These are phyloP conservation scores for Hypoxylon lenormandii DNA, from an alignment of 495 filamentous ascomycete species.

Conservation along the genomic window DNA sequence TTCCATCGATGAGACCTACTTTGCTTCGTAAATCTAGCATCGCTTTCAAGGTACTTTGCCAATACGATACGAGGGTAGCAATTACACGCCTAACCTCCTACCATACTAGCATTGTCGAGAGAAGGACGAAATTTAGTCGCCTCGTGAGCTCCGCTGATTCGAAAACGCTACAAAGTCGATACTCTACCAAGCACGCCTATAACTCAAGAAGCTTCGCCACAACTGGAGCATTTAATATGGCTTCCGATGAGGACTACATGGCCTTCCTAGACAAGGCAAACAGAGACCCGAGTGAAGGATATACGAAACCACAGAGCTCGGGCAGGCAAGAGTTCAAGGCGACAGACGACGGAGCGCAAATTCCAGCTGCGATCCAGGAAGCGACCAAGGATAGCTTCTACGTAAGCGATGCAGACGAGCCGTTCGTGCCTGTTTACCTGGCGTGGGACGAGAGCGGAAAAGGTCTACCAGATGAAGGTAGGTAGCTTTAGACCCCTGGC, in stretches of 20 bases:
- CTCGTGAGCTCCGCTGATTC: not conserved
- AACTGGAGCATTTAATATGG: slow-evolving; percentile 62
- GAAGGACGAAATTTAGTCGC: not conserved
- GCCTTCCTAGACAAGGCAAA: slow-evolving; percentile 88
- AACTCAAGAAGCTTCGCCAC: slow-evolving; percentile 37
- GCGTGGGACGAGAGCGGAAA: slow-evolving; percentile 67
- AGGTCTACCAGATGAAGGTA: slow-evolving; percentile 72
- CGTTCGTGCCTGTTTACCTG: slow-evolving; percentile 79
- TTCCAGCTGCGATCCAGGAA: slow-evolving; percentile 69
- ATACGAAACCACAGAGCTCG: slow-evolving; percentile 42
- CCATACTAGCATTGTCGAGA: slow-evolving; percentile 9
- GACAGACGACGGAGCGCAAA: slow-evolving; percentile 60
- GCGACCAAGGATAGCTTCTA: slow-evolving; percentile 72
- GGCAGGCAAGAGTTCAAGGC: slow-evolving; percentile 60
- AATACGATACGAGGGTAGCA: not conserved
- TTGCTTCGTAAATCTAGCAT: slow-evolving; percentile 12
- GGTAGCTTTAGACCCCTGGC: too few relatives aligned
- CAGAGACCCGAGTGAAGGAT: slow-evolving; percentile 68
- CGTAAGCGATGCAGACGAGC: slow-evolving; percentile 83
- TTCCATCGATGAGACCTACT: slow-evolving; percentile 23
- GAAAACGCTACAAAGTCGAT: slow-evolving; percentile 17
- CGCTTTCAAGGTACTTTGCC: slow-evolving; percentile 14
- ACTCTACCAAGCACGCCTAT: not conserved
- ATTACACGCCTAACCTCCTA: not conserved
- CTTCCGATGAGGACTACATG: slow-evolving; percentile 82